These are phyloP conservation scores for Fusarium anguioides DNA, from an alignment of 2,329 filamentous ascomycete genomes.

Conservation along the genomic window DNA sequence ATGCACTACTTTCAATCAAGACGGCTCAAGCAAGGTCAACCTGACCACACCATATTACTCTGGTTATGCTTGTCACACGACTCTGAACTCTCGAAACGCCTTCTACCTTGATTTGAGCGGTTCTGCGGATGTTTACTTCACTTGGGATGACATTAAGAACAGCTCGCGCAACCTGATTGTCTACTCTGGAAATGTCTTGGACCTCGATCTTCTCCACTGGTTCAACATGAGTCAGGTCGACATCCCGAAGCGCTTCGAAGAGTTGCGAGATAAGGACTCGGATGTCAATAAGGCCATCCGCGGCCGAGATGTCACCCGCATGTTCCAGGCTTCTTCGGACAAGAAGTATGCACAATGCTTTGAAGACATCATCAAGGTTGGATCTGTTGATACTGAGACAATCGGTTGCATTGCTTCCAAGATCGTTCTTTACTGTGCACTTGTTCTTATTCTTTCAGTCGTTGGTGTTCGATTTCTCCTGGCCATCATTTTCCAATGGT, in stretches of 20 bases:
- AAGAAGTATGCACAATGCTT: constrained; percentile 89
- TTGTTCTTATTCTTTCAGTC: constrained; percentile 91
- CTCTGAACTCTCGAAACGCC: constrained; percentile 69
- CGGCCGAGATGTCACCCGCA: constrained; percentile 88
- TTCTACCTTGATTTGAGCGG: constrained; percentile 78
- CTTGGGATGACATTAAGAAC: constrained; percentile 94
- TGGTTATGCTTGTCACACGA: constrained; percentile 92
- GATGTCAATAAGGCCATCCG: constrained; percentile 71
- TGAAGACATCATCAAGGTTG: constrained; percentile 93
- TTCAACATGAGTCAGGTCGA: constrained; percentile 85
- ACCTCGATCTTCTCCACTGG: constrained; percentile 89
- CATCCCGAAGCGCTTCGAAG: constrained; percentile 81
- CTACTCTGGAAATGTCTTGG: constrained; percentile 93
- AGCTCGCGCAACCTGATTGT: constrained; percentile 89
- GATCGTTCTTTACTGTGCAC: constrained; percentile 93
- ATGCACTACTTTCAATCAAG: constrained; percentile 90
- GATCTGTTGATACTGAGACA: constrained; percentile 93
- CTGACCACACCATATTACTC: constrained; percentile 78
- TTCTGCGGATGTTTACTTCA: constrained; percentile 92
- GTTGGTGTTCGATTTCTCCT: constrained; percentile 88
- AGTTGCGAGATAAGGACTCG: constrained; percentile 76
- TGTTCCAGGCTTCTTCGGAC: constrained; percentile 81
- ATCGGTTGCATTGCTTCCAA: constrained; percentile 98
- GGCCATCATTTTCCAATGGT: constrained; percentile 95
- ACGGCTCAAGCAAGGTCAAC: constrained; percentile 85